phyloP scores from a whole-genome alignment of 176 grass and related monocot species.

The Secale cereale region DNA sequence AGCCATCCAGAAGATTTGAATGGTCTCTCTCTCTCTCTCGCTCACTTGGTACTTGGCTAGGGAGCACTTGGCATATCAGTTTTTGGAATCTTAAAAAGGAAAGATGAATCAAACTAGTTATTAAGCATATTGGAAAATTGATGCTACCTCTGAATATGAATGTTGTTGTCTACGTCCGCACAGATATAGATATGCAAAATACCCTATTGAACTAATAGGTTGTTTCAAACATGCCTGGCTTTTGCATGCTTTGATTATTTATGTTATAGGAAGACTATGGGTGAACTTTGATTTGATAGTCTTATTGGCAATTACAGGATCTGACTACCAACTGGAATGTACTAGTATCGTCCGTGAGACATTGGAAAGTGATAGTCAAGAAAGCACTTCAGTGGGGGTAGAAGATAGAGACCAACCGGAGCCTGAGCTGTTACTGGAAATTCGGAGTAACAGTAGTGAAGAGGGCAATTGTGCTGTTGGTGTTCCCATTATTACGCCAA shows the following conservation, averaged over 20 bases:
- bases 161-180: neutral
- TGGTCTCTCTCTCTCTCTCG: constrained; percentile 14
- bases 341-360: neutral
- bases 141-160: constrained; percentile 3
- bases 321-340: constrained; percentile 19
- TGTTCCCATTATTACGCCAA: constrained; percentile 10
- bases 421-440: constrained; percentile 12
- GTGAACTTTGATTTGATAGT: neutral
- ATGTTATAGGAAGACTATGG: no score
- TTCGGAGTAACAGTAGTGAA: neutral
- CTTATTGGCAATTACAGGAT: constrained; percentile 20
- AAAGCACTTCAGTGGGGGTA: constrained; percentile 9
- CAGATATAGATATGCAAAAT: neutral
- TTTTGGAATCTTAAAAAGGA: neutral
- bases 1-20: constrained; percentile 29
- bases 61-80: constrained; percentile 1
- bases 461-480: constrained; percentile 25
- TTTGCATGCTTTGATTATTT: constrained; percentile 6
- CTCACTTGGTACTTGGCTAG: constrained; percentile 4
- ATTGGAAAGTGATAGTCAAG: constrained; percentile 25
- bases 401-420: constrained; percentile 14
- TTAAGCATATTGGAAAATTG: neutral
- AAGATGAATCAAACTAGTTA: neutral
- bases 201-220: neutral
- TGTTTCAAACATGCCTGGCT: neutral